Evolutionary conservation across 805 yeast species (phyloP).

Genomic region (Starmerella potacharoeniae): DNA sequence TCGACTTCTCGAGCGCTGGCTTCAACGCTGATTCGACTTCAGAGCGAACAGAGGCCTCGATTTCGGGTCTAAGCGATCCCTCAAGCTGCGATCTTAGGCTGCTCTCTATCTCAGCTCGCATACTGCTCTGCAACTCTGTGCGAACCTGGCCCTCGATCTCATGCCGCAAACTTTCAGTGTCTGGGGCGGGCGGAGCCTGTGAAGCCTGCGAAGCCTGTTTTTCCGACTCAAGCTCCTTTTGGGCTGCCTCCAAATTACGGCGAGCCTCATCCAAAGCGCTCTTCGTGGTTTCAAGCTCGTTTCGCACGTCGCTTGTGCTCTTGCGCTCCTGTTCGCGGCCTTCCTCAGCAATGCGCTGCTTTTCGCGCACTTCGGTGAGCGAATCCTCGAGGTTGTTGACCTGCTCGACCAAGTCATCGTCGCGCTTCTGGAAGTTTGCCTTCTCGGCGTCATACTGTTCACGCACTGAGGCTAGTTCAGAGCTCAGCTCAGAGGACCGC

Average conservation of each 20-base stretch:
- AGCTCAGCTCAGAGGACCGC: constrained; percentile 1
- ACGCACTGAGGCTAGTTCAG: constrained; percentile 2
- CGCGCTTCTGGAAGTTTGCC: constrained; percentile 15
- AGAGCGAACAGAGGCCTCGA: neutral
- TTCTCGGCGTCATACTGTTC: neutral
- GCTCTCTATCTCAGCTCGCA: constrained; percentile 2
- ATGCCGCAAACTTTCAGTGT: neutral
- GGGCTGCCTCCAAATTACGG: neutral
- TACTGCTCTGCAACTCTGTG: neutral
- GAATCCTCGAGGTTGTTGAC: constrained; percentile 22
- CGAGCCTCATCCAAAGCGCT: neutral
- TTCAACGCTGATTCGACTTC: neutral
- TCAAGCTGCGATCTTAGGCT: neutral
- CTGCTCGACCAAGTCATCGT: constrained; percentile 21
- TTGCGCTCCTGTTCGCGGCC: neutral
- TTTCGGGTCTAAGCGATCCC: neutral
- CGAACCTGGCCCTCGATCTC: neutral
- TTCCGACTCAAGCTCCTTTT: neutral
- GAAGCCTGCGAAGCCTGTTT: neutral
- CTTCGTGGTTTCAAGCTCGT: neutral
- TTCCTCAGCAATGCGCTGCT: neutral
- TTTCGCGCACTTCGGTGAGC: constrained; percentile 11
- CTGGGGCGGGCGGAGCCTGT: neutral
- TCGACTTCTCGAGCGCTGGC: neutral
- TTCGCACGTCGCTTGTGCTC: neutral